Evolutionary conservation across 2,329 filamentous ascomycete species (phyloP).

Genomic region (Cordyceps cicadae): DNA sequence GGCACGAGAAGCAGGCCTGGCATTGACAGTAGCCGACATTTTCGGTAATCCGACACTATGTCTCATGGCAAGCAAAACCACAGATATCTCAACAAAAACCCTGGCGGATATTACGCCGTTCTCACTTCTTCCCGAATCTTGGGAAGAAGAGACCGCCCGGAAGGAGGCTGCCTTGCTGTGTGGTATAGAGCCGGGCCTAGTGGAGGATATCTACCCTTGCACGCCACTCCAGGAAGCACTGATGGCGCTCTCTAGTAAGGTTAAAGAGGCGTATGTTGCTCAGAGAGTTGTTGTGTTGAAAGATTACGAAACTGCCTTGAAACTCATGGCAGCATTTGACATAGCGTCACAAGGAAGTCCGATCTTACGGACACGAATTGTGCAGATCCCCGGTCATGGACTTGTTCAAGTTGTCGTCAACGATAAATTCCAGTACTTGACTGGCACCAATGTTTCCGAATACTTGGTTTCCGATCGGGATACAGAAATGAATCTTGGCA

Average conservation of each 20-base stretch:
- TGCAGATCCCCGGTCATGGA: slow-evolving; percentile 35
- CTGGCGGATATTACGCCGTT: slow-evolving; percentile 27
- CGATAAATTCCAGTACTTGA: slow-evolving; percentile 28
- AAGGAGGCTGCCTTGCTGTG: slow-evolving; percentile 34
- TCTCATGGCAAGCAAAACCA: slow-evolving; percentile 32
- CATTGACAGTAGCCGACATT: slow-evolving; percentile 36
- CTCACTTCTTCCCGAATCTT: slow-evolving; percentile 29
- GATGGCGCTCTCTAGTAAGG: slow-evolving; percentile 43
- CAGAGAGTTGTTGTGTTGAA: slow-evolving; percentile 38
- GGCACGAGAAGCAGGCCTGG: slow-evolving; percentile 30
- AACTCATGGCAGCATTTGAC: slow-evolving; percentile 36
- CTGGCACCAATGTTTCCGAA: slow-evolving; percentile 26
- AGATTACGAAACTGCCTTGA: slow-evolving; percentile 26
- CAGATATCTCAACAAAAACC: slow-evolving; percentile 17
- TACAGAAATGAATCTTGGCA: slow-evolving; percentile 36
- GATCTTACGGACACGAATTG: slow-evolving; percentile 41
- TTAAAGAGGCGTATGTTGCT: slow-evolving; percentile 44
- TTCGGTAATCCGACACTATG: slow-evolving; percentile 37
- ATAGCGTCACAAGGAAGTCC: slow-evolving; percentile 27
- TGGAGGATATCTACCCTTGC: slow-evolving; percentile 48
- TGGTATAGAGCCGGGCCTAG: slow-evolving; percentile 21
- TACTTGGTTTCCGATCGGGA: slow-evolving; percentile 34
- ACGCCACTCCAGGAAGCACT: slow-evolving; percentile 47
- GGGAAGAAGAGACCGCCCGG: slow-evolving; percentile 26
- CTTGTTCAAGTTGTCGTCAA: slow-evolving; percentile 40